Conservation (phyloP, 495 filamentous ascomycete species). For the Aspergillus conjunctus region DNA sequence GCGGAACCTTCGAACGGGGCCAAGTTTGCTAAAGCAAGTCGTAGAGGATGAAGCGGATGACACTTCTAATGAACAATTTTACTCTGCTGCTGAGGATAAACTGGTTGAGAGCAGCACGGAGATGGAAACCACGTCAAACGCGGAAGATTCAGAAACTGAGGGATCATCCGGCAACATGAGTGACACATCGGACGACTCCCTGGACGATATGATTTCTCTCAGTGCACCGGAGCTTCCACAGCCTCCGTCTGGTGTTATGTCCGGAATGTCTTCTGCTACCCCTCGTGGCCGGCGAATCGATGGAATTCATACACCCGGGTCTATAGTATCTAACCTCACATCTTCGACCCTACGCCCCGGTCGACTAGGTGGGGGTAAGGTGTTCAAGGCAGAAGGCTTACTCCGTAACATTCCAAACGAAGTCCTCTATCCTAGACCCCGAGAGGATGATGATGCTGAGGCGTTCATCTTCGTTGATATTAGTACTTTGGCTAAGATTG, state of each 20-base stretch:
- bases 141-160: slow-evolving; percentile 57
- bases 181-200: slow-evolving; percentile 74
- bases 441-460: slow-evolving; percentile 83
- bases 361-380: slow-evolving; percentile 56
- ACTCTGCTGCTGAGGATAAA: slow-evolving; percentile 79
- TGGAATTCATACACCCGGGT: slow-evolving; percentile 74
- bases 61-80: slow-evolving; percentile 85
- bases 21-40: slow-evolving; percentile 56
- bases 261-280: slow-evolving; percentile 69
- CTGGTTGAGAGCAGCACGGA: slow-evolving; percentile 59
- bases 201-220: slow-evolving; percentile 83
- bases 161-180: slow-evolving; percentile 53
- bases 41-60: slow-evolving; percentile 73
- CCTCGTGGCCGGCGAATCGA: slow-evolving; percentile 65
- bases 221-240: slow-evolving; percentile 74
- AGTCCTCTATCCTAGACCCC: slow-evolving; percentile 79
- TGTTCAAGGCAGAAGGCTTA: slow-evolving; percentile 80
- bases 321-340: slow-evolving; percentile 82
- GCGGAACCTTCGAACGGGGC: slow-evolving; percentile 32
- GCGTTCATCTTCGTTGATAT: slow-evolving; percentile 87
- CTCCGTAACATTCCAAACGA: slow-evolving; percentile 71
- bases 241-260: slow-evolving; percentile 66
- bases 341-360: slow-evolving; percentile 72
- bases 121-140: slow-evolving; percentile 52
- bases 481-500: slow-evolving; percentile 78